Base-by-base conservation (phyloP, 2,329 filamentous ascomycete species). In the Myriosclerotinia duriaeana region DNA sequence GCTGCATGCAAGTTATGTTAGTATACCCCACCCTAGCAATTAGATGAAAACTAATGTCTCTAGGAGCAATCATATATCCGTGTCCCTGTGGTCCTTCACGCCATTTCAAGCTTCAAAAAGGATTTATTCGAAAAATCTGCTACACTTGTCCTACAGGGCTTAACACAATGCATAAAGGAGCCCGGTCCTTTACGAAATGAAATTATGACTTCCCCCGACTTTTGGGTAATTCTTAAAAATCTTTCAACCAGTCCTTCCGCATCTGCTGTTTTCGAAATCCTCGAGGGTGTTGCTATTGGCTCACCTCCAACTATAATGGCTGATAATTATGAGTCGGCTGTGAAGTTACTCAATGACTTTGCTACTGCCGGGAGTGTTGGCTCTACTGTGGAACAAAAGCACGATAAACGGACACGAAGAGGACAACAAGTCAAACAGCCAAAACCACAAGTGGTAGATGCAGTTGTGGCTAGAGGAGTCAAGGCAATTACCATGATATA, bases 121-220 rank as follows among this genome's bases (percentile, higher is more conserved):
- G 87, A 92, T 42, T 82, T 89, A 0, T 81, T 98, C 26, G 87
- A 89, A 64, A 90, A 90, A 76, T 89, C 91, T 20, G 89, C 93
- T 0, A 82, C 87, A 42, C 85, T 92, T 5, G 86, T 96, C 0
- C 81, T 97, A 22, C 89, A 90, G 72, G 94, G 94, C 0, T 81
- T 99, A 36, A 86, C 88, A 54, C 83, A 88, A 54, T 97, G 93
- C 73, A 91, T 97, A 71, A 87, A 89, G 62, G 87, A 90, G 68
- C 87, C 92, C 0, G 88, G 88, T 36, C 87, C 90, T 15, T 81
- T 99, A 38, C 88, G 92, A 66, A 97, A 91, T 72, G 94, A 98
- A 79, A 91, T 98, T 72, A 96, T 96, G 79, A 94, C 92, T 17
- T 98, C 94, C 22, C 95, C 95, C 0, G 95, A 99, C 75, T 98